Evolutionary conservation across 768 basidiomycete species (phyloP), one percentile per base, ranked within the genome.

Genomic region (Kwoniella europaea): DNA sequence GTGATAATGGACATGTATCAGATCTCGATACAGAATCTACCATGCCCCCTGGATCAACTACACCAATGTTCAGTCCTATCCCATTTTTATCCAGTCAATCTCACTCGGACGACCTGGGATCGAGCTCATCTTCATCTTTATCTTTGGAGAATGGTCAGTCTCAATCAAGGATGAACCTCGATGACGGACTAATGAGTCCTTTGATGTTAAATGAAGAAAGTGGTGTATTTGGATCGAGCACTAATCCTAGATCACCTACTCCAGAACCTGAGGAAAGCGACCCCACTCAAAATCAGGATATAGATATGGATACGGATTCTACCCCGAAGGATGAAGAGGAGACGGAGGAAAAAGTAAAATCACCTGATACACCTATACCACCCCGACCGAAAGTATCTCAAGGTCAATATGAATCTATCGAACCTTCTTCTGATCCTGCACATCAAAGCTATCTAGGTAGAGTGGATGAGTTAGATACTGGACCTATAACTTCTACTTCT

Each of bases 381-480:
- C 44, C 66, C 6, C 57, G 68, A 41, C 68, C 68, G 4, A 54
- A 24, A 27, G 56, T 35, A n/a, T 55, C 68, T 46, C 68, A 70
- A 42, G 68, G 63, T 3, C 68, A 70, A 29, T 70, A 70, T 24
- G 53, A 56, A 43, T 57, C 44, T 0, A 27, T 57, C n/a, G 63
- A 64, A 35, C 62, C 69, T 24, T 50, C 46, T 50, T 50, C 46
- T 20, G 71, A 76, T 53, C 76, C 79, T 1, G 74, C 73, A 50
- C 75, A 80, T 70, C 80, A 83, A 65, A 74, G 81, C 3, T 83
- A 79, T 65, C 74, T 80, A 1, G 82, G 82, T 15, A 61, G 79
- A 65, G 84, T 84, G 10, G 84, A 84, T 64, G 84, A 84, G 59
- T 73, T 84, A 54, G 84, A 84, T 69, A 79, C 82, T 0, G 84